phyloP scores from a whole-genome alignment of 345 rosid species.

The Hibiscus syriacus region DNA sequence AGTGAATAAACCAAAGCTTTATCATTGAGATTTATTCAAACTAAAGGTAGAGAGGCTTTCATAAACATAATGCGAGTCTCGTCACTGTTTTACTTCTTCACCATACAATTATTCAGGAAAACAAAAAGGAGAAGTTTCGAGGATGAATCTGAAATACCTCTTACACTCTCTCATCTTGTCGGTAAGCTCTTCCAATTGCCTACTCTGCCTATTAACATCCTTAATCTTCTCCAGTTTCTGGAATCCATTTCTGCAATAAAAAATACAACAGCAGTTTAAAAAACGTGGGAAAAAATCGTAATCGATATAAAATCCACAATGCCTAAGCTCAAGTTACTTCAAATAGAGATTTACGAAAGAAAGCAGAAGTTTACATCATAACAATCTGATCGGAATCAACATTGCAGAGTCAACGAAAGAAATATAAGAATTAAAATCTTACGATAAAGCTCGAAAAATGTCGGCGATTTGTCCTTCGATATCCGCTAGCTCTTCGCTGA shows the following conservation, averaged over 20 bases:
- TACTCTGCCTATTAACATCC: constrained; percentile 81
- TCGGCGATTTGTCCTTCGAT: constrained; percentile 84
- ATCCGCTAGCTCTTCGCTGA: constrained; percentile 79
- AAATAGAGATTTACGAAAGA: not conserved
- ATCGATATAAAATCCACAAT: not conserved
- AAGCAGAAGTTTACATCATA: too few species aligned
- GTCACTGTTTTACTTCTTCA: not conserved
- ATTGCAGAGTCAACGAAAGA: not conserved
- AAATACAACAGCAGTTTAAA: not conserved
- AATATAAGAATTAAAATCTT: constrained; percentile 21
- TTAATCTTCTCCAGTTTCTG: constrained; percentile 94
- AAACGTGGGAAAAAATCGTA: not conserved
- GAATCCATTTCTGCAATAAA: constrained; percentile 70
- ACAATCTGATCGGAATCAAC: not conserved
- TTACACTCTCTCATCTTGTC: constrained; percentile 97
- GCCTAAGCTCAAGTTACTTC: constrained; percentile 1
- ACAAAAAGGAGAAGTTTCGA: not conserved
- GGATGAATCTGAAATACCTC: constrained; percentile 33
- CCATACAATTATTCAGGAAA: not conserved
- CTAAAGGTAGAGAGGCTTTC: not conserved
- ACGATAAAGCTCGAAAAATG: constrained; percentile 85
- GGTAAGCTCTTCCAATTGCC: constrained; percentile 95
- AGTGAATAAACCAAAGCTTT: not conserved
- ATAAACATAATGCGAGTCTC: not conserved
- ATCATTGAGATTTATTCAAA: not conserved